A percentile compares a stretch with the other conserved stretches of the same genome.
These are phyloP conservation scores for Sphagnum magellanicum DNA, from an alignment of 228 moss, liverwort and hornwort species.

Conservation along the genomic window DNA sequence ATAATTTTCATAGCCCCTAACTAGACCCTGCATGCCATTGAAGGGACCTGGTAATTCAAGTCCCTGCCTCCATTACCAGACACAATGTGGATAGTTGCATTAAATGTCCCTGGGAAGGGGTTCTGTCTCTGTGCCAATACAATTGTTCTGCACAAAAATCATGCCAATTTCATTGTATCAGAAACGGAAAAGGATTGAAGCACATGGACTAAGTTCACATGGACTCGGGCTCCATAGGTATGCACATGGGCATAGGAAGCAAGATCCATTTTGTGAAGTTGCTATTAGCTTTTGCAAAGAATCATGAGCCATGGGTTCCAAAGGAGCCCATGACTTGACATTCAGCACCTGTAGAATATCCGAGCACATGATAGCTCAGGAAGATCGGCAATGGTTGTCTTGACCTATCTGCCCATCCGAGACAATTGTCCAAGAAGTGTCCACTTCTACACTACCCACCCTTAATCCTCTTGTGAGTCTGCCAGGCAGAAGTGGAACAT, in stretches of 20 bases:
- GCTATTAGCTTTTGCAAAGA: constrained; percentile 63
- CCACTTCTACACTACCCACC: constrained; percentile 56
- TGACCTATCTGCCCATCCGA: constrained; percentile 59
- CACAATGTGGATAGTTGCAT: constrained; percentile 78
- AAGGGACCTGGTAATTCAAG: constrained; percentile 23
- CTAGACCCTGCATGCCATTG: constrained; percentile 55
- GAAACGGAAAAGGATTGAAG: too few relatives aligned
- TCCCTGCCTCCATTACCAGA: constrained; percentile 67
- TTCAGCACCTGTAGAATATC: constrained; percentile 50
- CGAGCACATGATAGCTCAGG: constrained; percentile 60
- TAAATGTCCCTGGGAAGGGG: constrained; percentile 72
- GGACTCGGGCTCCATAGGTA: constrained; percentile 25
- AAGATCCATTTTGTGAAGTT: constrained; percentile 73
- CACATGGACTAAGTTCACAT: too few relatives aligned
- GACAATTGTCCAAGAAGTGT: constrained; percentile 63
- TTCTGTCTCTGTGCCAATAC: constrained; percentile 44
- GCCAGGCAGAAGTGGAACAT: constrained; percentile 76
- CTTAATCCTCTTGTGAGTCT: constrained; percentile 62
- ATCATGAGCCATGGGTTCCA: constrained; percentile 54
- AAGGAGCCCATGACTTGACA: constrained; percentile 48
- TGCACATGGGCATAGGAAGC: constrained; percentile 71
- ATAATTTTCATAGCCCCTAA: constrained; percentile 38
- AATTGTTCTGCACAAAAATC: constrained; percentile 31
- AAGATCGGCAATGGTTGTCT: constrained; percentile 78
- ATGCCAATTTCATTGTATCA: too few relatives aligned